Conservation (phyloP, 2,329 filamentous ascomycete species). For the Aureobasidium vineae region DNA sequence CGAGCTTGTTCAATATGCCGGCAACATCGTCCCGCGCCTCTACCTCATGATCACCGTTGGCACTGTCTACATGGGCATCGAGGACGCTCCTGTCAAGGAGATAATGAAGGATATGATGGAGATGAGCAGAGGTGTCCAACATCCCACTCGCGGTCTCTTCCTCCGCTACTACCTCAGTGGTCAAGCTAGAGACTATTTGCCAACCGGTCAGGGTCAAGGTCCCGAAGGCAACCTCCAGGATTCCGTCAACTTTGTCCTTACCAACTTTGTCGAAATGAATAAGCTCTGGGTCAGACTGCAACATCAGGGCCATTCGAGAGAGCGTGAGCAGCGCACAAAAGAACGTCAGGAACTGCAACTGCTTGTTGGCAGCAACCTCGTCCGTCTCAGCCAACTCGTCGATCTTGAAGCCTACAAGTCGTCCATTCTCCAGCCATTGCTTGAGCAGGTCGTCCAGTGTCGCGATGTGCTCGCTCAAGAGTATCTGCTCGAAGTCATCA, state of each 20-base stretch:
- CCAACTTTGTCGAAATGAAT: constrained; percentile 99
- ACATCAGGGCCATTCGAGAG: constrained; percentile 94
- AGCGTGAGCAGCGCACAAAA: constrained; percentile 88
- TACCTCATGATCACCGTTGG: constrained; percentile 99
- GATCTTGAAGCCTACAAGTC: constrained; percentile 93
- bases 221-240: constrained; percentile 95
- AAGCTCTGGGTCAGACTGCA: constrained; percentile 98
- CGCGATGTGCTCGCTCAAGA: constrained; percentile 96
- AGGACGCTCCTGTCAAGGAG: constrained; percentile 97
- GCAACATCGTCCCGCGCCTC: constrained; percentile 92
- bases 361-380: constrained; percentile 93
- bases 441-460: constrained; percentile 98
- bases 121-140: constrained; percentile 97
- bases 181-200: constrained; percentile 86
- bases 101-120: constrained; percentile 99
- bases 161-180: constrained; percentile 94
- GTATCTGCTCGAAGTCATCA: constrained; percentile 96
- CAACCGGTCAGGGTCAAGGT: constrained; percentile 77
- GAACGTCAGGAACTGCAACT: constrained; percentile 95
- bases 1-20: constrained; percentile 96
- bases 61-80: constrained; percentile 98
- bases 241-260: constrained; percentile 96
- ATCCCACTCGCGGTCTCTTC: constrained; percentile 92
- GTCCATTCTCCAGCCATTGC: constrained; percentile 78
- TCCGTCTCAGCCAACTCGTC: constrained; percentile 90